Percentiles rank a stretch among this genome's conserved stretches.
phyloP scores from a whole-genome alignment of 1,139 yeast species.

The Pichia sp. region DNA sequence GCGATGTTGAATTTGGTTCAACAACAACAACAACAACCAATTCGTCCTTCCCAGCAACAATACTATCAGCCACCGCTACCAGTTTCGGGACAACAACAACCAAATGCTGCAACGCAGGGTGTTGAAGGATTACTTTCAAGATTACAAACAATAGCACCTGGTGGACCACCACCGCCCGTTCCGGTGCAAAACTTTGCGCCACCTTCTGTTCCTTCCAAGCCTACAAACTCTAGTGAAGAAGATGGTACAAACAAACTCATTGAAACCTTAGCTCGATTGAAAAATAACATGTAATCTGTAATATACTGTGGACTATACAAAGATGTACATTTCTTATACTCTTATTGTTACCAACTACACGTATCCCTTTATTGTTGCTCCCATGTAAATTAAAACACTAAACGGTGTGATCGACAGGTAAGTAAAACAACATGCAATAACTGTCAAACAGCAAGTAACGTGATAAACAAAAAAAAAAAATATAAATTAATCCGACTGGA shows the following conservation, averaged over 20 bases:
- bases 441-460: too few species aligned
- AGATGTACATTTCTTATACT: too few species aligned
- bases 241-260: conserved; percentile 23
- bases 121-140: conserved; percentile 5
- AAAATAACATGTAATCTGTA: conserved; percentile 24
- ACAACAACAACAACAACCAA: conserved; percentile 14
- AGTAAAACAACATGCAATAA: too few species aligned
- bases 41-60: conserved; percentile 1
- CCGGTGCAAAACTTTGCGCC: background rate
- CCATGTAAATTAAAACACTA: too few species aligned
- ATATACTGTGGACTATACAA: too few species aligned
- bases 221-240: conserved; percentile 6
- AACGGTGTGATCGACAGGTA: too few species aligned
- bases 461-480: too few species aligned
- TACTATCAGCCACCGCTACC: conserved; percentile 9
- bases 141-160: conserved; percentile 4
- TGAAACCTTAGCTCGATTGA: conserved; percentile 28
- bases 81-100: background rate
- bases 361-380: too few species aligned
- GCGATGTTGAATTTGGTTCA: conserved; percentile 11
- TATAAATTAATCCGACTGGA: too few species aligned
- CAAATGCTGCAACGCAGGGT: background rate
- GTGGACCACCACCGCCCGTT: background rate
- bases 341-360: too few species aligned
- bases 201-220: background rate